Conservation (phyloP, 352 stramenopile genomes). For the Phytophthora melonis region DNA sequence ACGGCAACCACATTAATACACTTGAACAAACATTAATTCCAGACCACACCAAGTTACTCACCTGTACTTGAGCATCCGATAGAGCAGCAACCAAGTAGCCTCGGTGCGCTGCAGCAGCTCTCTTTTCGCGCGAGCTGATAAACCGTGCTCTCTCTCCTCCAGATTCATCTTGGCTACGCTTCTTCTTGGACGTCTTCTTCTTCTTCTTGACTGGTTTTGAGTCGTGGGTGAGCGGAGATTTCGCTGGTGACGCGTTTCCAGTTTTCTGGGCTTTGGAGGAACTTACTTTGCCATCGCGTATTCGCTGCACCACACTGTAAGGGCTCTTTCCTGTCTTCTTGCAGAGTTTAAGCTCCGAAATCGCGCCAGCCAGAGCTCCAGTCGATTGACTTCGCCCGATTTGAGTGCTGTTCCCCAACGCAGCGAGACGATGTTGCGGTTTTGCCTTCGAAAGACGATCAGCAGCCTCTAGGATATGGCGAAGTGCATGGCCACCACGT, state of each 20-base stretch:
- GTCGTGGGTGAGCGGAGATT: conserved; percentile 4
- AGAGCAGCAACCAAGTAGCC: conserved; percentile 70
- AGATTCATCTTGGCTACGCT: background rate
- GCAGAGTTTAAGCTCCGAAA: conserved; percentile 45
- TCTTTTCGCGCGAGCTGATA: conserved; percentile 62
- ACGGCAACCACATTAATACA: conserved; percentile 2
- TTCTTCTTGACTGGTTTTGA: conserved; percentile 36
- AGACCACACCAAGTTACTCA: conserved; percentile 16
- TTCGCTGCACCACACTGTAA: conserved; percentile 63
- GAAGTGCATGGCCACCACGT: conserved; percentile 57
- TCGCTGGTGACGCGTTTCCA: conserved; percentile 14
- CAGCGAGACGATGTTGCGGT: conserved; percentile 53
- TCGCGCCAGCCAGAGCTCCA: conserved; percentile 50
- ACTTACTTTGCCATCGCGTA: conserved; percentile 19
- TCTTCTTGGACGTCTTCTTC: conserved; percentile 29
- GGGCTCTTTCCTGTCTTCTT: conserved; percentile 55
- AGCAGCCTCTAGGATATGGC: conserved; percentile 78
- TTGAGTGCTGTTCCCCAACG: conserved; percentile 42
- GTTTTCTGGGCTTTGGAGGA: conserved; percentile 22
- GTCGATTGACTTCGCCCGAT: conserved; percentile 53
- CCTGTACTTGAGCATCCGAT: conserved; percentile 68
- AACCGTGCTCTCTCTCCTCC: conserved; percentile 36
- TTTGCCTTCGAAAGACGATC: conserved; percentile 52
- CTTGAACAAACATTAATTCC: background rate
- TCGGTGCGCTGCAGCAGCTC: conserved; percentile 63